Percentiles rank a stretch among this genome's conserved stretches.
Conservation (phyloP, 352 stramenopile genomes). For the Phytophthora fragariae region DNA sequence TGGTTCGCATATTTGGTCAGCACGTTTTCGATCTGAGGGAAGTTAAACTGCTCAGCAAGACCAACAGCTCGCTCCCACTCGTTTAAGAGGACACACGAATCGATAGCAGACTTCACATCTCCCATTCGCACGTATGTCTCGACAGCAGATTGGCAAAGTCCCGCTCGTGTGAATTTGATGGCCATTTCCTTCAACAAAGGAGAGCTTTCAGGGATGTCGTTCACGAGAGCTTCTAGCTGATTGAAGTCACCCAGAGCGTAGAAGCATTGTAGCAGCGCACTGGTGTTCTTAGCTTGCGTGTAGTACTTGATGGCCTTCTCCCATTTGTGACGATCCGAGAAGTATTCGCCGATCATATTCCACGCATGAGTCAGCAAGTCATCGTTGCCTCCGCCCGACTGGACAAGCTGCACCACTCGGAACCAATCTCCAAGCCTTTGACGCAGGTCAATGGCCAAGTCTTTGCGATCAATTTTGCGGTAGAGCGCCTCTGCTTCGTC, state of each 20-base stretch:
- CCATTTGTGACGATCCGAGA: slow-evolving; percentile 92
- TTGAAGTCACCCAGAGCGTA: slow-evolving; percentile 92
- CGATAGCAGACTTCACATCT: slow-evolving; percentile 94
- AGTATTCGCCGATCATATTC: slow-evolving; percentile 93
- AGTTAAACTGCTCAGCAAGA: slow-evolving; percentile 93
- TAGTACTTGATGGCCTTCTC: slow-evolving; percentile 94
- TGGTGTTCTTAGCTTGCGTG: slow-evolving; percentile 79
- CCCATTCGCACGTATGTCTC: slow-evolving; percentile 90
- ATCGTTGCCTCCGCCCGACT: slow-evolving; percentile 83
- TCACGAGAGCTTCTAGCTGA: slow-evolving; percentile 85
- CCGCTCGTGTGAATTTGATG: slow-evolving; percentile 88
- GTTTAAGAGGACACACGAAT: slow-evolving; percentile 93
- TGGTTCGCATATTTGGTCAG: slow-evolving; percentile 91
- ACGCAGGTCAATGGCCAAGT: slow-evolving; percentile 92
- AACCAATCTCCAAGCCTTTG: slow-evolving; percentile 94
- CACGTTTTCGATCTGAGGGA: slow-evolving; percentile 95
- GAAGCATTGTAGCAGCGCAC: slow-evolving; percentile 88
- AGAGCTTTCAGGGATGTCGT: slow-evolving; percentile 85
- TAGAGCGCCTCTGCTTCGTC: slow-evolving; percentile 93
- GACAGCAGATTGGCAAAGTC: slow-evolving; percentile 83
- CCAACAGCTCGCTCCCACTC: slow-evolving; percentile 93
- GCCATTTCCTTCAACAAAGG: slow-evolving; percentile 88
- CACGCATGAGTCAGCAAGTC: slow-evolving; percentile 82
- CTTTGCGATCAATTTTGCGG: slow-evolving; percentile 94
- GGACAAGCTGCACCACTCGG: slow-evolving; percentile 87